Base-by-base conservation (phyloP, 352 stramenopile genomes). In the Sclerospora graminicola region DNA sequence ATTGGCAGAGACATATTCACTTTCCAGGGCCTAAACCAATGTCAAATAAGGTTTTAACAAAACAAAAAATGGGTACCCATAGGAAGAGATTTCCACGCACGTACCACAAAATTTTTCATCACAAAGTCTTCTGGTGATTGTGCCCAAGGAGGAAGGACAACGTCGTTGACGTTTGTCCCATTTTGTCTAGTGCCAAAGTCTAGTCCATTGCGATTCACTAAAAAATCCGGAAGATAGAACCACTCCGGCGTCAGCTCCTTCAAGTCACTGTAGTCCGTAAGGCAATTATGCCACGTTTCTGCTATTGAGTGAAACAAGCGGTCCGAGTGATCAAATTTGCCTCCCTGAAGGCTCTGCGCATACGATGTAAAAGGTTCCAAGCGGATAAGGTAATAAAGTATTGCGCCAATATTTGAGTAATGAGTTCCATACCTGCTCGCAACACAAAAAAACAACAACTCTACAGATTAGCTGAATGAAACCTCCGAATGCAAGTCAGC, bases 311-410 rank as follows among this genome's bases (percentile, higher is more conserved):
- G 72, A 58, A 98, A 98, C 26, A 97, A 63, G 3, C 93, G 83
- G 27, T 98, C 92, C 3, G 90, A 73, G 37, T 95, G 85, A 47
- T 98, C 92, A 44, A 97, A 95, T 23, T 90, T 91, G 8, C 96
- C 96, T 39, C 90, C 95, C 72, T 99, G 96, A 1, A 99, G 67
- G 33, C 76, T 85, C 32, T 97, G 37, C 6, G 92, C 86, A 36
- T 98, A 84, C 18, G 92, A 82, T 4, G 93, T 98, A 66, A 98
- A 99, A 8, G 96, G 96, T 62, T 99, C 95, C n/a, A 99, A 58
- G 7, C 97, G 88, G 62, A 99, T 89, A 19, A 99, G 67, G 60
- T 99, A 99, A 64, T 98, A 98, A 4, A 99, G 76, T 5, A 99
- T 96, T 54, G 97, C 96, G 0, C 94, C 97, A 15, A 91, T 82